These are phyloP conservation scores for Ceratocystis albifundus DNA, from an alignment of 2,329 filamentous ascomycete species.

Conservation along the genomic window DNA sequence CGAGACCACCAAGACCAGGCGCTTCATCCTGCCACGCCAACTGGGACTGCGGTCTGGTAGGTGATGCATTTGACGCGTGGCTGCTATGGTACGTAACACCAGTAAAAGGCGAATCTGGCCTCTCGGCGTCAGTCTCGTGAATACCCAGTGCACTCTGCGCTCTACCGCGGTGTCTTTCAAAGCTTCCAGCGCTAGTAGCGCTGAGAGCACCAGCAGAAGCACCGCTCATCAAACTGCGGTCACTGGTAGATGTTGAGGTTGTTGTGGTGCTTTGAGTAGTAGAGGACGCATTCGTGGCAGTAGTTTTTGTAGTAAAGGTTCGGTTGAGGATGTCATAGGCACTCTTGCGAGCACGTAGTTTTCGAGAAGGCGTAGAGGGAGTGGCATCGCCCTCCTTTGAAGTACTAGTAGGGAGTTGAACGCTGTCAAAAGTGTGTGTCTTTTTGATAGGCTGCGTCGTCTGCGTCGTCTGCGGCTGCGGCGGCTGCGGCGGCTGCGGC, in stretches of 20 bases:
- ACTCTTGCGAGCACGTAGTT: constrained; percentile 55
- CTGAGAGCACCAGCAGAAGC: constrained; percentile 82
- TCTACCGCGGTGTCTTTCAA: constrained; percentile 60
- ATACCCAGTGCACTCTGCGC: constrained; percentile 55
- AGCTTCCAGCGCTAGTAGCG: constrained; percentile 87
- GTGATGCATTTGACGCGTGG: constrained; percentile 51
- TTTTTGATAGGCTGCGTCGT: constrained; percentile 25
- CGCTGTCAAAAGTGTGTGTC: constrained; percentile 37
- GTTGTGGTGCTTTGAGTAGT: constrained; percentile 62
- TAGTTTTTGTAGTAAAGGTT: constrained; percentile 82
- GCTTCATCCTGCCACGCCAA: constrained; percentile 55
- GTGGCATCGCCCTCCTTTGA: constrained; percentile 26
- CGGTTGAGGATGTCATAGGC: constrained; percentile 72
- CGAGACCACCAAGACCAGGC: constrained; percentile 65
- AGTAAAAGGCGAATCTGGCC: constrained; percentile 55
- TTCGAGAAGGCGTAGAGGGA: constrained; percentile 27
- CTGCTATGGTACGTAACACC: constrained; percentile 87
- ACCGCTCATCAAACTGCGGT: constrained; percentile 86
- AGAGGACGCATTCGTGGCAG: constrained; percentile 64
- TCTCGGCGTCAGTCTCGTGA: constrained; percentile 43
- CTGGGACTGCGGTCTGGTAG: constrained; percentile 51
- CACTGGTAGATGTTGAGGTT: constrained; percentile 64
- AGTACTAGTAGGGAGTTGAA: constrained; percentile 48
- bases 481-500: too few relatives aligned
- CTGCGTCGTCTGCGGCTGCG: too few relatives aligned